Evolutionary conservation across 768 basidiomycete genomes (phyloP), one percentile per base, ranked within the genome.

Genomic region (Auricularia heimuer): DNA sequence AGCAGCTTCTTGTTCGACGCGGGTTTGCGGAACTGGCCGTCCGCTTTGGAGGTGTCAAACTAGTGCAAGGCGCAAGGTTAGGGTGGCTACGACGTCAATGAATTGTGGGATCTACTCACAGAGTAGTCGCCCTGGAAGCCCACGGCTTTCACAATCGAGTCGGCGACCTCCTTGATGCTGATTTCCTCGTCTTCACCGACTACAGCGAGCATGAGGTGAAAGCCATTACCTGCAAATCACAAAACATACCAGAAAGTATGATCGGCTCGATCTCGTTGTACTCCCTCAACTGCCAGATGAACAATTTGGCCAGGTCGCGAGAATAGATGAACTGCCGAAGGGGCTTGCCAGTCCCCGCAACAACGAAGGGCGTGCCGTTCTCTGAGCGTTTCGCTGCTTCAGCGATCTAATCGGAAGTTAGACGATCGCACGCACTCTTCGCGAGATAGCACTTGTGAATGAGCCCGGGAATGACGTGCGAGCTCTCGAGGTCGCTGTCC

Each of bases 251-350:
- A 4, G 92, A 94, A 18, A 98, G 82, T 70, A 97, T 98, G 73
- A 98, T 78, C 4, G 95, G 95, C 69, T 96, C 94, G 62, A 96
- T 89, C 69, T 92, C 88, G 63, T 94, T 83, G 73, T 98, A 97
- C 72, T 96, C 89, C 56, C 91, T 81, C 68, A 95, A 76, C 81
- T 86, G 85, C 93, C 92, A 94, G 72, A 97, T 89, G 80, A 97
- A 96, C 64, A 96, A 80, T 75, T 92, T 96, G 54, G 94, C 95
- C 61, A 98, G 86, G 76, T 98, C 94, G 61, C 85, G 81, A n/a
- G 95, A 97, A 78, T 94, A 98, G 75, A 97, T 95, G 75, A 98
- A 98, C 75, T 98, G 95, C n/a, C 95, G 85, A 42, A 97, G 82
- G 6, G 95, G 95, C 69, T 89, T 92, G 39, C 95, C 95, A 0